These are phyloP conservation scores for Penicillium steckii DNA, from an alignment of 495 filamentous ascomycete genomes.

Conservation along the genomic window DNA sequence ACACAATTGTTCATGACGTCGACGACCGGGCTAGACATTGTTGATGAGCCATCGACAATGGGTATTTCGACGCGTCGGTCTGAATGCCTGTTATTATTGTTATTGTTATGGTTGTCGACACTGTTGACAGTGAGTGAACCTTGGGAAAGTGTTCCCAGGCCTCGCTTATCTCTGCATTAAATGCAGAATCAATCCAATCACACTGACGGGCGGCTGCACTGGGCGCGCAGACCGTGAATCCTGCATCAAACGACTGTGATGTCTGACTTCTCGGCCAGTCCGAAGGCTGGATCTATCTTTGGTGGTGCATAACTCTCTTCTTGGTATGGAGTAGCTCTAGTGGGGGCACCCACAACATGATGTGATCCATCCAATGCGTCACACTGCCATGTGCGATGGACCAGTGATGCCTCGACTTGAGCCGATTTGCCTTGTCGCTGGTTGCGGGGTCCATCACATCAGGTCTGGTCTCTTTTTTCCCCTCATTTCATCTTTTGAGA, in stretches of 20 bases:
- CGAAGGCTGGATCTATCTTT: slow-evolving; percentile 7
- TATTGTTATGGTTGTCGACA: neutral
- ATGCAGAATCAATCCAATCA: slow-evolving; percentile 8
- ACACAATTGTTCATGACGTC: neutral
- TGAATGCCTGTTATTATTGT: neutral
- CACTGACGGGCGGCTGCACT: slow-evolving; percentile 5
- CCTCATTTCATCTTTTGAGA: slow-evolving; percentile 5
- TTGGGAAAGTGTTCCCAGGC: too few relatives aligned
- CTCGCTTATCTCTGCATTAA: neutral
- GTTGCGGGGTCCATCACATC: slow-evolving; percentile 33
- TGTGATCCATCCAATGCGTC: slow-evolving; percentile 30
- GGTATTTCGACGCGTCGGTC: neutral
- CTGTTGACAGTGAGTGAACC: neutral
- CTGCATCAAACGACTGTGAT: slow-evolving; percentile 2
- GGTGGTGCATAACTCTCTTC: slow-evolving; percentile 15
- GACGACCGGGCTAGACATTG: neutral
- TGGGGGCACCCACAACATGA: slow-evolving; percentile 21
- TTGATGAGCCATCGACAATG: neutral
- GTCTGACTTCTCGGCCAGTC: slow-evolving; percentile 14
- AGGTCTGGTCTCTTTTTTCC: slow-evolving; percentile 13
- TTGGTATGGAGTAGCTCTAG: slow-evolving; percentile 1
- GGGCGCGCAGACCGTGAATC: slow-evolving; percentile 3
- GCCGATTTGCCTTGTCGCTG: slow-evolving; percentile 17
- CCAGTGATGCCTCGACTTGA: slow-evolving; percentile 21
- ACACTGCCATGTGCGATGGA: slow-evolving; percentile 25